Evolutionary conservation across 768 basidiomycete genomes (phyloP).

Genomic region (Rhodotorula graminis): DNA sequence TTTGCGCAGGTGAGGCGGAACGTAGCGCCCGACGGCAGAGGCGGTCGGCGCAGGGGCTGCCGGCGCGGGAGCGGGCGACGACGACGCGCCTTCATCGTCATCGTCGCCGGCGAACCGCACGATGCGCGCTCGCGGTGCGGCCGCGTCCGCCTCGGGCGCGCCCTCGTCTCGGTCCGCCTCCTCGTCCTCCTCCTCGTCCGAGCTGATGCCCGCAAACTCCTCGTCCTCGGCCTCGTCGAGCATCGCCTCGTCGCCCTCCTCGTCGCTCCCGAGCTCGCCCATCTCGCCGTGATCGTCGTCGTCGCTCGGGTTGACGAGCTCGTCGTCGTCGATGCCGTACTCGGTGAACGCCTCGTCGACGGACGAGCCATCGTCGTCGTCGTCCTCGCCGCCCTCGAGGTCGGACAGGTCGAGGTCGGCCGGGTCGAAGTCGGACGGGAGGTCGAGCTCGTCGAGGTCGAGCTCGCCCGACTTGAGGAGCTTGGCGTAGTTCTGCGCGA

Average conservation of each 20-base stretch:
- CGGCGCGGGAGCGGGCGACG: neutral
- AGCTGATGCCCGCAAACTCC: too few relatives aligned
- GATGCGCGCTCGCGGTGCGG: neutral
- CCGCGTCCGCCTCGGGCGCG: neutral
- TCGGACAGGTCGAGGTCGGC: slow-evolving; percentile 15
- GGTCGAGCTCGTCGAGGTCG: slow-evolving; percentile 42
- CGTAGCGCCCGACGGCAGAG: slow-evolving; percentile 52
- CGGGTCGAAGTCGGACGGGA: slow-evolving; percentile 16
- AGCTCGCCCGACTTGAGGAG: slow-evolving; percentile 40
- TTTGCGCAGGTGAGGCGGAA: slow-evolving; percentile 72
- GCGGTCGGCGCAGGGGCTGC: slow-evolving; percentile 4
- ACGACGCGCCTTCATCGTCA: slow-evolving; percentile 22
- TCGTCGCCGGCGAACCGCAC: slow-evolving; percentile 21
- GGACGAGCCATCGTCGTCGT: slow-evolving; percentile 12
- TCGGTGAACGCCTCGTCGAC: slow-evolving; percentile 30
- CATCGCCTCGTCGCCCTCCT: slow-evolving; percentile 40
- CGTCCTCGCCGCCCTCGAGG: slow-evolving; percentile 28
- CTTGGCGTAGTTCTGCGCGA: slow-evolving; percentile 35
- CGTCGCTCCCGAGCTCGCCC: slow-evolving; percentile 28
- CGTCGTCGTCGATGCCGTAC: slow-evolving; percentile 22
- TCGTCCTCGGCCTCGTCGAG: slow-evolving; percentile 46
- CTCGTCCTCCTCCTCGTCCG: slow-evolving; percentile 37
- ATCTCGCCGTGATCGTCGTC: slow-evolving; percentile 26
- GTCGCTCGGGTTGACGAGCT: slow-evolving; percentile 29
- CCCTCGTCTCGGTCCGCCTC: slow-evolving; percentile 2